Evolutionary conservation across 208 protist species (phyloP).

Genomic region (Trypanosomatidae sp.): DNA sequence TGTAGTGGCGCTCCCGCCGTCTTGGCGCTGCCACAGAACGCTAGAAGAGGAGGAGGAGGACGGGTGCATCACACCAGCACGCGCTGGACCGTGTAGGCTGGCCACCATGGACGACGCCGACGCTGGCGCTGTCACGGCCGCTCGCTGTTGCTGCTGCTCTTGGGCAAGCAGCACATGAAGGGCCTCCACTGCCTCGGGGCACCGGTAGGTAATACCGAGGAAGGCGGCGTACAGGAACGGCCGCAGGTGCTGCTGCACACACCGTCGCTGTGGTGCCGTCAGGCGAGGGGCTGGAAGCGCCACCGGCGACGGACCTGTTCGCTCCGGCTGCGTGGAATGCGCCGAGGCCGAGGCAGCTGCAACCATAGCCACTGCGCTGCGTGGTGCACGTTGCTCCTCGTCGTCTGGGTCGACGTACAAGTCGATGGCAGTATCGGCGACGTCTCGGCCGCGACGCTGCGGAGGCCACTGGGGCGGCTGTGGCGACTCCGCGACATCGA

Average conservation of each 20-base stretch:
- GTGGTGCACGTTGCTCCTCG: constrained; percentile 4
- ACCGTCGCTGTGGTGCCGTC: constrained; percentile 14
- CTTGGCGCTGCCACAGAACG: background rate
- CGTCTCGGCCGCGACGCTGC: constrained; percentile 16
- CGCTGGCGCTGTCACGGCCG: background rate
- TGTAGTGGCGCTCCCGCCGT: background rate
- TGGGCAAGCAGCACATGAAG: constrained; percentile 6
- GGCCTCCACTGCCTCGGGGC: constrained; percentile 30
- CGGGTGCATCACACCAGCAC: background rate
- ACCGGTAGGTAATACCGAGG: constrained; percentile 36
- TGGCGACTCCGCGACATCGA: background rate
- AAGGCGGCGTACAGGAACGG: constrained; percentile 32
- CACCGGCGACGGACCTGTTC: background rate
- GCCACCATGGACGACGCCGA: background rate
- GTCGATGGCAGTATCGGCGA: background rate
- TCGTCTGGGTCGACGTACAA: background rate
- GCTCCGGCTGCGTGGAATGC: background rate
- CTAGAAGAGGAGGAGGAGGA: background rate
- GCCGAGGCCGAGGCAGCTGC: background rate
- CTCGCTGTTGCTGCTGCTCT: constrained; percentile 11
- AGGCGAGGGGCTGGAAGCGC: constrained; percentile 6
- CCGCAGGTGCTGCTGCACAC: constrained; percentile 24
- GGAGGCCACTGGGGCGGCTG: constrained; percentile 10
- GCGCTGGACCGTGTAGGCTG: background rate
- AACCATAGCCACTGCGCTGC: background rate